Evolutionary conservation across 1,284 basidiomycete genomes (phyloP), one percentile per base, ranked within the genome.

Genomic region (Fomitiporia mediterranea): DNA sequence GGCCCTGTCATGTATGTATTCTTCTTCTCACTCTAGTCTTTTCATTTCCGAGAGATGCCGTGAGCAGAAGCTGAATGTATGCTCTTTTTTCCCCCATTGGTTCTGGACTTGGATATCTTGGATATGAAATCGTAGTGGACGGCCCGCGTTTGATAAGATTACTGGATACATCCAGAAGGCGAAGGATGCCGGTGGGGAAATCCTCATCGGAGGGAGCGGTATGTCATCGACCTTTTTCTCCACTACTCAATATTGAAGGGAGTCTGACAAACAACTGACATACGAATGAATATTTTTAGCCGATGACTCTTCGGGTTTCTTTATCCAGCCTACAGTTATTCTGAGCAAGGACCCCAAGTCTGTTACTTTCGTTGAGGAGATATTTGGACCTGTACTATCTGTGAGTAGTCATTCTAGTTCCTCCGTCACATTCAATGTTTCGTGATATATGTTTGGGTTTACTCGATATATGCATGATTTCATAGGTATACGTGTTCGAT

Each of bases 381-480:
- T 99, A 67, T 98, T 99, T 65, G 97, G 97, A 3, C 97, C 97
- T 35, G 95, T 99, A 52, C 70, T 98, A 59, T 98, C 96, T 37
- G 91, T 92, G 64, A 66, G 78, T 72, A 54, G n/a, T n/a, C n/a
- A n/a, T n/a, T n/a, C n/a, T n/a, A n/a, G n/a, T n/a, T n/a, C n/a
- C n/a, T n/a, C n/a, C n/a, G n/a, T n/a, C n/a, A n/a, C n/a, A n/a
- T n/a, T n/a, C 55, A 23, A 62, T 61, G 37, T 91, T 92, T 64
- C 66, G 77, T 72, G 53, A 23, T 63, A 39, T 44, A 6, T 47
- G 42, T 40, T 51, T 38, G 32, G 21, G 35, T 8, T 27, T 50
- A 15, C 53, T 50, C 51, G 44, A 63, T 21, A 23, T 59, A 57
- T 44, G 59, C 44, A 25, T 27, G 34, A 42, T 51, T 48, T 34